A percentile compares a stretch with the other conserved stretches of the same genome.
phyloP scores from a whole-genome alignment of 441 rosid species.

The Adansonia gregorii region DNA sequence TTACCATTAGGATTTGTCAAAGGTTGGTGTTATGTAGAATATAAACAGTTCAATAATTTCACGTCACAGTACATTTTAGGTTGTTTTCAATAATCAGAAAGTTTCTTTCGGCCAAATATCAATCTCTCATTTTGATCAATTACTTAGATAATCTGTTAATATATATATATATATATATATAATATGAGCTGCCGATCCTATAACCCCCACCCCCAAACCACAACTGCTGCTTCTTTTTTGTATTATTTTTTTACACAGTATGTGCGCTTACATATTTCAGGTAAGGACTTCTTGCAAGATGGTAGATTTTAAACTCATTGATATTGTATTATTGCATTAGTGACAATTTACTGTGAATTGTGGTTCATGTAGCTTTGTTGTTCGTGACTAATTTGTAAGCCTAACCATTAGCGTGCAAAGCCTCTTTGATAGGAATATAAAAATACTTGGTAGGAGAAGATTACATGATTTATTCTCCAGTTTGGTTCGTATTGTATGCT shows the following conservation, averaged over 20 bases:
- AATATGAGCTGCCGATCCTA: too few relatives aligned
- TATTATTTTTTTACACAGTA: background rate
- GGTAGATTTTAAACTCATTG: background rate
- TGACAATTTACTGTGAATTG: background rate
- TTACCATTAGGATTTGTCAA: slow-evolving; percentile 29
- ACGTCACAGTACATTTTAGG: slow-evolving; percentile 26
- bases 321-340: background rate
- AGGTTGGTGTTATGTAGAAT: slow-evolving; percentile 38
- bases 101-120: slow-evolving; percentile 22
- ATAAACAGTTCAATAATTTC: slow-evolving; percentile 41
- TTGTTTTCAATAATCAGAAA: slow-evolving; percentile 16
- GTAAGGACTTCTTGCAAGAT: background rate
- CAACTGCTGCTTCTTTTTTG: background rate
- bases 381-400: background rate
- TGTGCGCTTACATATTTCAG: background rate
- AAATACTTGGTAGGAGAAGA: background rate
- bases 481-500: background rate
- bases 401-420: background rate
- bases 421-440: background rate
- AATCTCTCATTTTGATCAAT: slow-evolving; percentile 14
- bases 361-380: background rate
- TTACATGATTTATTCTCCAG: background rate
- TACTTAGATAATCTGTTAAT: background rate
- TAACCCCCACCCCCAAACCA: background rate
- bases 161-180: background rate